Evolutionary conservation across 1,284 basidiomycete genomes (phyloP), one percentile per base, ranked within the genome.

Genomic region (Marasmius tenuissimus): DNA sequence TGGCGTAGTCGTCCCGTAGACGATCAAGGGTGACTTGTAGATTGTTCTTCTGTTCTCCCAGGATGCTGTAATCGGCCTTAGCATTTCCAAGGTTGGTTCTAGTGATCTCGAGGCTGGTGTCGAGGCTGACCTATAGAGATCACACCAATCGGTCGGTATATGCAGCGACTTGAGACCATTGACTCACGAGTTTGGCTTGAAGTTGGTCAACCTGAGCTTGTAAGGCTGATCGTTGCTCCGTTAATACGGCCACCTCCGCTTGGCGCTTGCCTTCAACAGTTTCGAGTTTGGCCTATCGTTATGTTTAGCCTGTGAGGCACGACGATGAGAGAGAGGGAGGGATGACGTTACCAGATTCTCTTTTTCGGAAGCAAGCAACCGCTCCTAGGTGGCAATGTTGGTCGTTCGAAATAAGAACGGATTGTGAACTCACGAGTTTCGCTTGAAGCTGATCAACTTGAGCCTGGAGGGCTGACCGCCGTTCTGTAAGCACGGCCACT

Each of bases 401-500:
- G 35, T 20, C 12, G 20, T 45, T 16, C n/a, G 9, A 12, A 49
- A 49, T 16, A 14, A 14, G 48, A 49, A 20, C 2, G 10, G 10
- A 16, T 14, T 49, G 48, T 16, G 27, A 27, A 33, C 39, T 60
- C 52, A 18, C 58, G 16, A 63, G 10, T n/a, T 48, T 39, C 16
- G 58, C 47, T 40, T 59, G 52, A 38, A 59, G 40, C 37, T 59
- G 58, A 33, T 38, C 20, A 11, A 35, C 12, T 8, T 55, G 40
- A 20, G 18, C 51, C 33, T 63, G 58, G 10, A 65, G 39, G 42
- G n/a, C 40, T 14, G 35, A 52, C 48, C 61, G 62, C 51, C 62
- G 64, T 49, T 65, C 64, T 48, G 60, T 51, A 10, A 61, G 48
- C 16, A 65, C 40, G 2, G 61, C 55, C 2, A 60, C 11, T 49